A percentile compares a stretch with the other conserved stretches of the same genome.
These are phyloP conservation scores for Chaetomiaceae sp. DNA, from an alignment of 2,329 filamentous ascomycete genomes.

Conservation along the genomic window DNA sequence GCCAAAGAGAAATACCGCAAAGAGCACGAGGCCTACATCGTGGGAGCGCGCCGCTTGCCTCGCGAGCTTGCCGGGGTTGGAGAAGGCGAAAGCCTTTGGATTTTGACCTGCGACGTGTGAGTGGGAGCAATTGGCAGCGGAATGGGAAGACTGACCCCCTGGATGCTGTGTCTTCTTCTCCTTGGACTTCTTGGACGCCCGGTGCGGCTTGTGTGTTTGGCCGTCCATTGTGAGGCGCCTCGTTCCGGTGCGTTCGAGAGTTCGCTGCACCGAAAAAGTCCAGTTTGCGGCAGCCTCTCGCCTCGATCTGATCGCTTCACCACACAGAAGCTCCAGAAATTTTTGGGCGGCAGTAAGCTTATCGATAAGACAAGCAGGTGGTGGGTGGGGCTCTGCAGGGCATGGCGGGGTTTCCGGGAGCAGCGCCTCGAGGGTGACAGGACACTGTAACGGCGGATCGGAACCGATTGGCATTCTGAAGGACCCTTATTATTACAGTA, in stretches of 20 bases:
- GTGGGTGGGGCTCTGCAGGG: constrained; percentile 14
- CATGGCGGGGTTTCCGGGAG: background rate
- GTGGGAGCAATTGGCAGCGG: constrained; percentile 15
- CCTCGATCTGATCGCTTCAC: constrained; percentile 9
- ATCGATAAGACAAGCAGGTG: constrained; percentile 20
- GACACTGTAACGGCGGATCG: no score
- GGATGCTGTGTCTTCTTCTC: constrained; percentile 69
- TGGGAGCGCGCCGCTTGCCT: constrained; percentile 69
- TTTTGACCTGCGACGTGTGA: constrained; percentile 57
- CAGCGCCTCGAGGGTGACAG: background rate
- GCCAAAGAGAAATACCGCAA: background rate
- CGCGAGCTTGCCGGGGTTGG: constrained; percentile 74
- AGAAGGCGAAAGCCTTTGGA: constrained; percentile 84
- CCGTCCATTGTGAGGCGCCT: constrained; percentile 61
- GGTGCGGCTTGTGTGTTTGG: constrained; percentile 80
- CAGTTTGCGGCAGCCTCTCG: constrained; percentile 12
- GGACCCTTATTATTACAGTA: no score
- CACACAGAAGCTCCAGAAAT: constrained; percentile 28
- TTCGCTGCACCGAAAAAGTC: constrained; percentile 10
- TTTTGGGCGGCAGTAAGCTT: constrained; percentile 23
- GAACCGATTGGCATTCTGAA: no score
- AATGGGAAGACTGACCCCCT: constrained; percentile 43
- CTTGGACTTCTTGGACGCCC: constrained; percentile 87
- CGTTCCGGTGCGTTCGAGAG: background rate
- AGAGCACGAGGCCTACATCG: constrained; percentile 53